Base-by-base conservation (phyloP, 2,329 filamentous ascomycete species). In the Aspergillus carbonarius region DNA sequence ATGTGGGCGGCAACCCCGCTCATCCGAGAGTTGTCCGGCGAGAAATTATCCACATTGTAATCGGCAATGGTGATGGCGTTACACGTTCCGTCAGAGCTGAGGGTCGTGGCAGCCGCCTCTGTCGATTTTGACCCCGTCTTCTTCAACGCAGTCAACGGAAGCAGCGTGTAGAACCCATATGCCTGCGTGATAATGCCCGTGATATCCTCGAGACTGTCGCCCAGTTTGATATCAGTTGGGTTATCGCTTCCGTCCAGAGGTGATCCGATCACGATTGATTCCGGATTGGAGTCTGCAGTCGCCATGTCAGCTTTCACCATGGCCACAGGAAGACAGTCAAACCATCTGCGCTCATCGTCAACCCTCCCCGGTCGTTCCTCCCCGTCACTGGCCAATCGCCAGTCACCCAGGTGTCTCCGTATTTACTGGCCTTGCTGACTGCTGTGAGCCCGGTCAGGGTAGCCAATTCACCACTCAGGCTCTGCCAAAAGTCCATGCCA, bases 401-500 rank as follows among this genome's bases (percentile, higher is more conserved):
- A 17, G 83, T 76, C 5, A 90, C 82, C 87, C 88, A 91, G 4
- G 86, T 86, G 65, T 91, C 88, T 23, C 87, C 87, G 67, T 81
- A 90, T 55, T 72, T 76, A 69, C 87, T 90, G 1, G 88, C 85
- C 56, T 83, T 83, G 52, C 81, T 79, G 47, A 90, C 73, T 44
- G 84, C 85, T 12, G 76, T 80, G 1, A 85, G 83, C 47, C 75
- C 79, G 63, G 79, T 79, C 48, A 91, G 76, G 0, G 84, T 89
- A 13, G 91, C 87, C 7, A 90, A 78, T 72, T 90, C 86, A 27
- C 88, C 88, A 55, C 78, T 79, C 58, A 91, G 74, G 61, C 83
- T 87, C 79, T 91, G 86, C 88, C 88, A 91, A 69, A 90, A 91
- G 71, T 91, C 88, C 30, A 91, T 77, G 2, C 88, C 88, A 67